Evolutionary conservation across 768 basidiomycete genomes (phyloP), one percentile per base, ranked within the genome.

Genomic region (Trametes punicea): DNA sequence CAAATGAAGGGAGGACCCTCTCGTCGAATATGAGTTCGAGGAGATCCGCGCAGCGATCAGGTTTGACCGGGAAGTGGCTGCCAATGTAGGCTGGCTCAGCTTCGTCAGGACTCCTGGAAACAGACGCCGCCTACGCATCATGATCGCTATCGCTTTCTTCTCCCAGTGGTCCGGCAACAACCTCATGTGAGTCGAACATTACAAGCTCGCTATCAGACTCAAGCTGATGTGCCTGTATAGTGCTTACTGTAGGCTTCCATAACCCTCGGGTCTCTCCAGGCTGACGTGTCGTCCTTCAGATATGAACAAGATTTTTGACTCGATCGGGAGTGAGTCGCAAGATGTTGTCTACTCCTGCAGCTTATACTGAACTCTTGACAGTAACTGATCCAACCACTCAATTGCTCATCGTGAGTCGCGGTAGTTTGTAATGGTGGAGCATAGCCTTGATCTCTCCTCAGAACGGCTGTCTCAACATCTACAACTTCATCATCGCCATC

Each of bases 1-100:
- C 11, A 6, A 25, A 3, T 6, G 10, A 20, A 55, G 67, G 46
- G 56, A 76, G 21, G 81, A 85, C 62, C 78, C 83, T 2, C 74
- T 83, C 1, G 81, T 85, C 1, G 73, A 79, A 59, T 83, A 79
- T 64, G 82, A 84, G 64, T 84, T 81, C 60, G 75, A 80, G 60
- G 84, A 86, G 68, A 87, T 87, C 71, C 83, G 81, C 64, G 75
- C 80, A 23, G 82, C 82, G 6, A 67, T 78, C 34, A 26, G 30
- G 40, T 60, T 60, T 30, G 59, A 60, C 47, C 25, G 40, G 8
- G 59, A 60, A 27, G 70, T 75, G n/a, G 71, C 73, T 23, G 56
- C 71, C 9, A 64, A 74, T 33, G 69, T 78, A 18, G 77, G 77
- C 20, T 84, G 76, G 78, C 36, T 61, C 29, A 71, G 60, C 39